A percentile compares a stretch with the other conserved stretches of the same genome.
Evolutionary conservation across 2,329 filamentous ascomycete genomes (phyloP).

Genomic region (Nemania sp.): DNA sequence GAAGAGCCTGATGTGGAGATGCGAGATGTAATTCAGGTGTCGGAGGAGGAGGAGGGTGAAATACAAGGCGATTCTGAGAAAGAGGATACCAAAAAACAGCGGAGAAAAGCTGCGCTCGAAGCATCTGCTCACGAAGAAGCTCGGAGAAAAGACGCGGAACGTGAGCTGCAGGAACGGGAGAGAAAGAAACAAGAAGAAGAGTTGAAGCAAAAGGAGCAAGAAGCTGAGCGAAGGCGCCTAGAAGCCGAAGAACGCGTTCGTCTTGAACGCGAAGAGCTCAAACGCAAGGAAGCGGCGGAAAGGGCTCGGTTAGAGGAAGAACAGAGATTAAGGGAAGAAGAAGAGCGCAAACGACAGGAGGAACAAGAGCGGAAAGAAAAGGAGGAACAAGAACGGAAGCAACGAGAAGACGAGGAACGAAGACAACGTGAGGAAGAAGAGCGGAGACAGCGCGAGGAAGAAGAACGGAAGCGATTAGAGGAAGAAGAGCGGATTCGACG

Average conservation of each 20-base stretch:
- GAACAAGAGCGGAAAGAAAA: conserved; percentile 53
- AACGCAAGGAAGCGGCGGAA: conserved; percentile 50
- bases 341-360: conserved; percentile 53
- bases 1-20: conserved; percentile 69
- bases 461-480: conserved; percentile 49
- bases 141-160: conserved; percentile 50
- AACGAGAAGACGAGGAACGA: conserved; percentile 41
- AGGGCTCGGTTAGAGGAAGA: conserved; percentile 53
- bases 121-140: conserved; percentile 43
- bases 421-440: conserved; percentile 55
- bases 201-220: conserved; percentile 50
- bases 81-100: conserved; percentile 50
- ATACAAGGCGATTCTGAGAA: conserved; percentile 23
- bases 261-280: conserved; percentile 48
- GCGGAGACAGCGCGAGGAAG: conserved; percentile 52
- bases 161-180: conserved; percentile 45
- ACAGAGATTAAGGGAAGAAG: conserved; percentile 52
- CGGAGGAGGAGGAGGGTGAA: conserved; percentile 41
- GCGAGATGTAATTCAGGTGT: conserved; percentile 58
- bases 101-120: conserved; percentile 47
- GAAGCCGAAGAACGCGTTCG: conserved; percentile 50
- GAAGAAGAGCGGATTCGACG: conserved; percentile 45
- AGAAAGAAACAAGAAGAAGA: conserved; percentile 48
- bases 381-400: conserved; percentile 50
- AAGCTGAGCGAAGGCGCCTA: conserved; percentile 50